phyloP scores from a whole-genome alignment of 352 stramenopile genomes.

The Proteromonas lacertae region DNA sequence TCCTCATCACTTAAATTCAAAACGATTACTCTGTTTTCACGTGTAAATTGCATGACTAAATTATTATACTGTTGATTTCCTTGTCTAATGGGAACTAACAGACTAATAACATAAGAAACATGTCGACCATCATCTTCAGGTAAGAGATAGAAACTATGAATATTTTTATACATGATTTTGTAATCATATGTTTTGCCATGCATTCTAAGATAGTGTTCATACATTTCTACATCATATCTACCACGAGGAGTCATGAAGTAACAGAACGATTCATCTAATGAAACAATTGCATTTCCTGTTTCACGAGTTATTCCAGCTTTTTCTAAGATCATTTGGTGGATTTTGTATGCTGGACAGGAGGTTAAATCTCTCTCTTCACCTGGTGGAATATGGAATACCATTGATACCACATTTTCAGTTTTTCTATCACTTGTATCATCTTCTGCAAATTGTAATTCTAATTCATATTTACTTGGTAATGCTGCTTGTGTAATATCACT shows the following conservation, averaged over 20 bases:
- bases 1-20: constrained; percentile 83
- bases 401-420: too few species aligned
- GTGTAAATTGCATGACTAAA: constrained; percentile 60
- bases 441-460: too few species aligned
- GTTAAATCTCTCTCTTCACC: too few species aligned
- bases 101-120: constrained; percentile 86
- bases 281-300: too few species aligned
- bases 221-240: constrained; percentile 87
- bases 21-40: constrained; percentile 12
- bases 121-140: constrained; percentile 78
- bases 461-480: too few species aligned
- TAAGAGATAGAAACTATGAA: constrained; percentile 86
- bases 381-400: too few species aligned
- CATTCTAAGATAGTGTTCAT: constrained; percentile 80
- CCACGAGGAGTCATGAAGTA: constrained; percentile 89
- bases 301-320: too few species aligned
- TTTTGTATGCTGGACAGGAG: too few species aligned
- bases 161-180: constrained; percentile 96
- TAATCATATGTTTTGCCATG: constrained; percentile 73
- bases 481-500: too few species aligned
- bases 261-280: too few species aligned
- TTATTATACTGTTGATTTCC: constrained; percentile 90
- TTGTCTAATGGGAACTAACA: constrained; percentile 90
- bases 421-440: too few species aligned
- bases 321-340: too few species aligned